Evolutionary conservation across 805 yeast genomes (phyloP), one percentile per base, ranked within the genome.

Genomic region (Cyberlindnera amylophila): DNA sequence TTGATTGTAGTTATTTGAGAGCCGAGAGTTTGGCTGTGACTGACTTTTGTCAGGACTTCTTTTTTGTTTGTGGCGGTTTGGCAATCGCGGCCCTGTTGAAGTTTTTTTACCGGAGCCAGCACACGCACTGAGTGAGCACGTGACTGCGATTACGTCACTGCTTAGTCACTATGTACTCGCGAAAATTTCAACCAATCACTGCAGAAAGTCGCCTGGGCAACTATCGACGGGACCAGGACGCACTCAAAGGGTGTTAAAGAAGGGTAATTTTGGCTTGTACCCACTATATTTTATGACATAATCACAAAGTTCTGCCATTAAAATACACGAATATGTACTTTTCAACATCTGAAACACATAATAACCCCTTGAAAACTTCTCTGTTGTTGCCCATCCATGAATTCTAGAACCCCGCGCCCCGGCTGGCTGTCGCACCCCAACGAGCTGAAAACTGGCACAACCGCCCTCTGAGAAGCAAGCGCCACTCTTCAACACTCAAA

Each of bases 181-280:
- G 42, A 42, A 24, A 11, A 18, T 15, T 11, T 17, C 45, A 40
- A 28, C 48, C 48, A 44, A 44, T 44, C 48, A 44, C 21, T 41
- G 47, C 31, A 24, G 36, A 41, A 36, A 18, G 39, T 44, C 48
- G 38, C 48, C 44, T 34, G 42, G 48, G 48, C 48, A 44, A 44
- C 48, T 40, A 44, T 44, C 48, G 27, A 24, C 27, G 14, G 19
- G 30, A 7, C 15, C 19, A n/a, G n/a, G n/a, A n/a, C n/a, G n/a
- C n/a, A n/a, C n/a, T n/a, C 32, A 16, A 6, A 14, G 6, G 19
- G 32, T 16, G n/a, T n/a, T n/a, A n/a, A n/a, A n/a, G n/a, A n/a
- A n/a, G n/a, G n/a, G n/a, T n/a, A n/a, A n/a, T n/a, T n/a, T n/a
- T n/a, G n/a, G n/a, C n/a, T n/a, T n/a, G n/a, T n/a, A n/a, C n/a